These are phyloP conservation scores for Corynespora cassiicola DNA, from an alignment of 2,329 filamentous ascomycete genomes.

Conservation along the genomic window DNA sequence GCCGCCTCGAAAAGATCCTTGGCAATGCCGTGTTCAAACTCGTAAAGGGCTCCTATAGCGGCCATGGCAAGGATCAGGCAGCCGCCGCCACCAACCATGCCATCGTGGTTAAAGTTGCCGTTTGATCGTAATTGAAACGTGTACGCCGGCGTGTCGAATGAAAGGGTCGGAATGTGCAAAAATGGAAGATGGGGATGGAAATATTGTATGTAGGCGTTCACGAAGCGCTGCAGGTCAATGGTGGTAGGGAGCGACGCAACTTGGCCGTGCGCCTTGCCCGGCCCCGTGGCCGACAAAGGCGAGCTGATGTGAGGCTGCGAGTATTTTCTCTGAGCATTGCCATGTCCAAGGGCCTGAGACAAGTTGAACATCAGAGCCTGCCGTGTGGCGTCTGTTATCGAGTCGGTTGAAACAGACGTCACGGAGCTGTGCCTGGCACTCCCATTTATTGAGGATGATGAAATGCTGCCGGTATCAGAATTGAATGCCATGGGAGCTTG, in stretches of 20 bases:
- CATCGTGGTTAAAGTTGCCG: slow-evolving; percentile 59
- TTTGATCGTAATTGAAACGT: slow-evolving; percentile 66
- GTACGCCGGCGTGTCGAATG: slow-evolving; percentile 80
- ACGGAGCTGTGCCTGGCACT: slow-evolving; percentile 68
- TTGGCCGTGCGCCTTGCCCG: slow-evolving; percentile 47
- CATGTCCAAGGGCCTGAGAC: slow-evolving; percentile 64
- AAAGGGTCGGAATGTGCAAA: slow-evolving; percentile 87
- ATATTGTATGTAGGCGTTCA: slow-evolving; percentile 86
- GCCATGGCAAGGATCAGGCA: slow-evolving; percentile 89
- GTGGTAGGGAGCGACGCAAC: slow-evolving; percentile 75
- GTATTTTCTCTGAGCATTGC: slow-evolving; percentile 61
- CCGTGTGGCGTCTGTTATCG: slow-evolving; percentile 70
- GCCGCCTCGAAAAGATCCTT: slow-evolving; percentile 89
- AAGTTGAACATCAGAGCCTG: slow-evolving; percentile 68
- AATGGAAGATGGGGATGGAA: slow-evolving; percentile 97
- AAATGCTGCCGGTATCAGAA: slow-evolving; percentile 67
- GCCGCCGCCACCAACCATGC: slow-evolving; percentile 76
- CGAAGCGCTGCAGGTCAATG: slow-evolving; percentile 85
- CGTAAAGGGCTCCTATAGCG: slow-evolving; percentile 85
- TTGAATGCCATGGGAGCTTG: slow-evolving; percentile 72
- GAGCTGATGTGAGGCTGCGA: slow-evolving; percentile 65
- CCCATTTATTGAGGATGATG: slow-evolving; percentile 73
- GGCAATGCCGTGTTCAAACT: slow-evolving; percentile 79
- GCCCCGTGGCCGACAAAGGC: slow-evolving; percentile 51
- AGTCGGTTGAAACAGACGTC: slow-evolving; percentile 67